Percentiles rank a stretch among this genome's conserved stretches.
These are phyloP conservation scores for Glutinoglossum americanum DNA, from an alignment of 495 filamentous ascomycete genomes.

Conservation along the genomic window DNA sequence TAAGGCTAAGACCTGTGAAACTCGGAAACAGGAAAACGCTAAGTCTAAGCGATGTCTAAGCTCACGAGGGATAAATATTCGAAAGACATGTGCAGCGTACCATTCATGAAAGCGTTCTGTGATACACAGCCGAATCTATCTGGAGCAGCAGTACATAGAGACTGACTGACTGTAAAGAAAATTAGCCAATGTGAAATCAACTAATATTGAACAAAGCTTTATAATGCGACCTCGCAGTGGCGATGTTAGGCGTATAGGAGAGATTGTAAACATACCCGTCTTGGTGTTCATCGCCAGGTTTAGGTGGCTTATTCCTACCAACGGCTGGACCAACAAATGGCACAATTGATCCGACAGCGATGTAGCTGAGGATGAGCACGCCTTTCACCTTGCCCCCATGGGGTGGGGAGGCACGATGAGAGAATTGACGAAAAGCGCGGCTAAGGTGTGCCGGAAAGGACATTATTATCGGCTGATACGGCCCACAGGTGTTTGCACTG, in stretches of 20 bases:
- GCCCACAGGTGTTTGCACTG: too few species aligned
- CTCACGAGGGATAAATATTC: too few species aligned
- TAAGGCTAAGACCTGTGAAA: too few species aligned
- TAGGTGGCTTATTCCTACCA: not conserved
- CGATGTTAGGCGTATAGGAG: too few species aligned
- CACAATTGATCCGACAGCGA: not conserved
- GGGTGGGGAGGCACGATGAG: not conserved
- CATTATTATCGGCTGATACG: not conserved
- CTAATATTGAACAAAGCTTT: too few species aligned
- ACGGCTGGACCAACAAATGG: not conserved
- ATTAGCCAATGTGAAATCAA: too few species aligned
- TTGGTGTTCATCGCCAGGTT: not conserved
- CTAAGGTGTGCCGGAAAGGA: not conserved
- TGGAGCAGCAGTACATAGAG: not conserved
- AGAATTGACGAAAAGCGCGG: not conserved
- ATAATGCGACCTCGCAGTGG: too few species aligned
- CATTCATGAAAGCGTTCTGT: not conserved
- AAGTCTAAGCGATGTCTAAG: too few species aligned
- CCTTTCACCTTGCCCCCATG: not conserved
- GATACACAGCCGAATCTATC: not conserved
- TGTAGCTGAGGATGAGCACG: not conserved
- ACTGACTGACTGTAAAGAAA: not conserved
- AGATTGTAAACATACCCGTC: too few species aligned
- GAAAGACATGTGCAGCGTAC: too few species aligned
- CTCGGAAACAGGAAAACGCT: too few species aligned